These are phyloP conservation scores for Xerocomus amazonicus DNA, from an alignment of 1,284 basidiomycete genomes.

Conservation along the genomic window DNA sequence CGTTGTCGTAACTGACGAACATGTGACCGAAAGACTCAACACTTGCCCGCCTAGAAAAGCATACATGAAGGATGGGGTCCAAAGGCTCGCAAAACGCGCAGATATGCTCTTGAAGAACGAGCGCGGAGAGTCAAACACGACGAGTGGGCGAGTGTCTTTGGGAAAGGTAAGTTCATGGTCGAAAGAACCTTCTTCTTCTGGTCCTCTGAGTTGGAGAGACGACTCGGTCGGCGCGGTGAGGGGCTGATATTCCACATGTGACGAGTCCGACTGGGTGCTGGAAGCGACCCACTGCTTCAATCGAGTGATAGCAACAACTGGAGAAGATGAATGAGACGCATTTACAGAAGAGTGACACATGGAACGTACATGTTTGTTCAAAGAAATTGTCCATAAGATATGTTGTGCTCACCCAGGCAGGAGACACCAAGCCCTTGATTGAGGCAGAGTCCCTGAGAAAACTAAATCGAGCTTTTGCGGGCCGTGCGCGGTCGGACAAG, in stretches of 20 bases:
- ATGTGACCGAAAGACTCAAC: conserved; percentile 24
- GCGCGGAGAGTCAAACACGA: conserved; percentile 23
- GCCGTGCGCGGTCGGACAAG: no score
- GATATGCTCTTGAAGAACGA: conserved; percentile 17
- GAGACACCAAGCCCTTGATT: no score
- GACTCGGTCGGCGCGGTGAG: conserved; percentile 11
- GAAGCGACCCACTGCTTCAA: conserved; percentile 22
- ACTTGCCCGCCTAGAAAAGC: conserved; percentile 30
- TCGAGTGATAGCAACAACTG: conserved; percentile 13
- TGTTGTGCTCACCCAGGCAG: no score
- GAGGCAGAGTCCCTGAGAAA: no score
- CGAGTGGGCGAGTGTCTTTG: conserved; percentile 10
- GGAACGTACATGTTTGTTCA: conserved; percentile 13
- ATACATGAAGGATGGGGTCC: conserved; percentile 29
- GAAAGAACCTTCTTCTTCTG: conserved; percentile 5
- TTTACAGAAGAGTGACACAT: background rate
- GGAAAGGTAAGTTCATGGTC: background rate
- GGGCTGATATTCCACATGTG: conserved; percentile 27
- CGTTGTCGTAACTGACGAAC: conserved; percentile 58
- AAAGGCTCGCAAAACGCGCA: conserved; percentile 25
- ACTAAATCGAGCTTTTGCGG: no score
- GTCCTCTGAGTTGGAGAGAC: conserved; percentile 6
- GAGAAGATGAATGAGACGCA: conserved; percentile 3
- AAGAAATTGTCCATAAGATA: conserved; percentile 10
- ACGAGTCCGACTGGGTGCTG: conserved; percentile 9